Evolutionary conservation across 2,329 filamentous ascomycete species (phyloP).

Genomic region (Fusarium sp.): DNA sequence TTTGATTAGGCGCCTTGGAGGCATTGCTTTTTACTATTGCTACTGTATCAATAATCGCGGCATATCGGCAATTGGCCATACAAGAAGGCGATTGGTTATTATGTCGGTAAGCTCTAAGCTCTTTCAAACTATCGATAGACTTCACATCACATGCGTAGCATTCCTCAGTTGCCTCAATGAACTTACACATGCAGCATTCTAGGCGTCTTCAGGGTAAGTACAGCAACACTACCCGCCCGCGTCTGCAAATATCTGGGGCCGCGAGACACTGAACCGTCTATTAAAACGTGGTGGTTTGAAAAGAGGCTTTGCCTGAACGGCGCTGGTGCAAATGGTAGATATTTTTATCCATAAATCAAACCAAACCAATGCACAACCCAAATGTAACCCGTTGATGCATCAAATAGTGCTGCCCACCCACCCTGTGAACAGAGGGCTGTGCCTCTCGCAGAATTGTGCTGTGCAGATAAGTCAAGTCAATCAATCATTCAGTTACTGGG

Average conservation of each 20-base stretch:
- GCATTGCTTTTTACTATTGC: constrained; percentile 16
- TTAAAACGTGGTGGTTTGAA: constrained; percentile 26
- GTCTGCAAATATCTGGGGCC: constrained; percentile 27
- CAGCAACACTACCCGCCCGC: constrained; percentile 15
- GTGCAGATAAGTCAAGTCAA: neutral
- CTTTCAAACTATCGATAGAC: neutral
- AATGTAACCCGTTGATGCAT: constrained; percentile 28
- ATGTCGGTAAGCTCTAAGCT: neutral
- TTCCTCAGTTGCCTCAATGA: constrained; percentile 30
- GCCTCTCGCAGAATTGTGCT: constrained; percentile 16
- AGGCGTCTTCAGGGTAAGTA: constrained; percentile 29
- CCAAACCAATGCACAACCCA: constrained; percentile 8
- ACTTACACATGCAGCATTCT: constrained; percentile 27
- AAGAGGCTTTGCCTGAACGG: constrained; percentile 27
- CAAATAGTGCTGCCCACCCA: constrained; percentile 4
- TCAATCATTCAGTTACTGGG: constrained; percentile 3
- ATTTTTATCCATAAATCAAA: constrained; percentile 43
- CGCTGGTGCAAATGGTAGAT: constrained; percentile 41
- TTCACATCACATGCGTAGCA: constrained; percentile 37
- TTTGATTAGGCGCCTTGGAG: neutral
- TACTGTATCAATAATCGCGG: neutral
- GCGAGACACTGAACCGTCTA: constrained; percentile 23
- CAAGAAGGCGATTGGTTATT: constrained; percentile 1
- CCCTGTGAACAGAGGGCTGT: constrained; percentile 35
- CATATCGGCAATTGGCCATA: constrained; percentile 2